These are phyloP conservation scores for Mimosa pudica DNA, from an alignment of 306 rosid species.

Conservation along the genomic window DNA sequence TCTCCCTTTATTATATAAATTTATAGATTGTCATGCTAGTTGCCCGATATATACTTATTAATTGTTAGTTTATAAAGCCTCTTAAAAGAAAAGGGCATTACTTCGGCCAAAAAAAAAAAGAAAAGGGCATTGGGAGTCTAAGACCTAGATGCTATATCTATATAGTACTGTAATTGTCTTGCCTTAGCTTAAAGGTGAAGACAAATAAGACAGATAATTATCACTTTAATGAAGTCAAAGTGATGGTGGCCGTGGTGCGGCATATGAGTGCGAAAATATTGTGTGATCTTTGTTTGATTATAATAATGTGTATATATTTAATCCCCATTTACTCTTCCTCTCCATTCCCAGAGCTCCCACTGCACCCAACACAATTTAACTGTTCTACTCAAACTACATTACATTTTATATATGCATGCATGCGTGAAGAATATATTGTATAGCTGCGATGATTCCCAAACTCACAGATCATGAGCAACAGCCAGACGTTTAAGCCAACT, in stretches of 20 bases:
- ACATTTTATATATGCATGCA: neutral
- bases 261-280: slow-evolving; percentile 2
- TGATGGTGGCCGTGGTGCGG: neutral
- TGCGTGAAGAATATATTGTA: neutral
- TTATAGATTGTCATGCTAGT: neutral
- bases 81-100: neutral
- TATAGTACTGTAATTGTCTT: neutral
- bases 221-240: slow-evolving; percentile 4
- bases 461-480: neutral
- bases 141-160: neutral
- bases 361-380: neutral
- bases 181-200: neutral
- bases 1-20: neutral
- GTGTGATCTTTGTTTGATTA: neutral
- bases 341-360: neutral
- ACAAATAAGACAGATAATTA: neutral
- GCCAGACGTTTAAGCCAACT: neutral
- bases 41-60: neutral
- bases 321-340: neutral
- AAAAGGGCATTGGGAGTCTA: no score
- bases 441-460: neutral
- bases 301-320: neutral
- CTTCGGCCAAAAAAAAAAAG: no score
- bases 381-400: neutral
- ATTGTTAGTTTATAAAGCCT: neutral